Evolutionary conservation across 2,329 filamentous ascomycete species (phyloP), one percentile per base, ranked within the genome.

Genomic region (Pyricularia sp.): DNA sequence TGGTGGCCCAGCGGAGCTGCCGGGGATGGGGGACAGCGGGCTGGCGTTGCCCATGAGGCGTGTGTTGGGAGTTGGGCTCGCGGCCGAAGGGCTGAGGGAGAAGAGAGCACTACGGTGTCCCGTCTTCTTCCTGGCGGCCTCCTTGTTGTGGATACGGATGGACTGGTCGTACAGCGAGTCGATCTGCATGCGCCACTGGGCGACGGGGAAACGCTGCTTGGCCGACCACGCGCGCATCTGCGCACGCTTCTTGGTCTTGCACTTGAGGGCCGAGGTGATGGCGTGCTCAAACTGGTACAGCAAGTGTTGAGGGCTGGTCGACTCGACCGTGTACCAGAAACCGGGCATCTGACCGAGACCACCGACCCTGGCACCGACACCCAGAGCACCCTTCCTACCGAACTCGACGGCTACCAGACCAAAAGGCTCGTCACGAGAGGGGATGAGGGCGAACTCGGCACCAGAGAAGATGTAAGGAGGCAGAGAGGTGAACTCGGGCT

Each of bases 381-480:
- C 55, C 2, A 59, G 55, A 3, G 55, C 55, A n/a, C 55, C 55
- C 55, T 59, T 59, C 55, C 55, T 59, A 13, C 55, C 55, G 55
- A 59, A 59, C 24, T 59, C 55, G 55, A 59, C 55, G 26, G 55
- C 86, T 6, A 89, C 86, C 33, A 88, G 76, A 62, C 86, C 86
- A 68, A 88, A 89, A 0, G 86, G 86, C 73, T 89, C 86, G 70
- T 89, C 86, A 69, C 86, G 81, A 24, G 84, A 87, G 12, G 86
- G 86, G 67, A 89, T 88, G 24, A 88, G 75, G 9, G 85, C 85
- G 67, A 88, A 88, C 63, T 89, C 86, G 12, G 86, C 86, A 22
- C 86, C 86, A 57, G 81, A 84, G 74, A 88, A 88, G 69, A 88
- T 84, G 72, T 81, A 88, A 0, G 84, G 83, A n/a, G 86, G 86